A percentile compares a stretch with the other conserved stretches of the same genome.
Conservation (phyloP, 257 asterid genomes). For the Marsdenia floribunda region DNA sequence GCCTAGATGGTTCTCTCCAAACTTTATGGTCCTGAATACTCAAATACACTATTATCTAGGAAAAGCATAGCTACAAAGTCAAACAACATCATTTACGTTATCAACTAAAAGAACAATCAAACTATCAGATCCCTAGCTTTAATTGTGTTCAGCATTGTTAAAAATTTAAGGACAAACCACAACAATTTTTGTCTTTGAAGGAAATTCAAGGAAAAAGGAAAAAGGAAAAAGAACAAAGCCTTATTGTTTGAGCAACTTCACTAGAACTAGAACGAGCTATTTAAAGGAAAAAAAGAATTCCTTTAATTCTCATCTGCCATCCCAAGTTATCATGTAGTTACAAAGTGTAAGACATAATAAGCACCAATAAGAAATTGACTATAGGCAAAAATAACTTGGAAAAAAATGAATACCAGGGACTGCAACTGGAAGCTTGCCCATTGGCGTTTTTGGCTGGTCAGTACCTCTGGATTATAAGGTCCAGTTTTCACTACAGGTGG, state of each 20-base stretch:
- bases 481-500: constrained; percentile 77
- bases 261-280: neutral
- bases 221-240: neutral
- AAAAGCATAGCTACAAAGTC: constrained; percentile 21
- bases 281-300: neutral
- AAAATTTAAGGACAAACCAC: constrained; percentile 4
- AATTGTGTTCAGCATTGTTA: constrained; percentile 2
- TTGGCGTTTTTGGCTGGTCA: constrained; percentile 97
- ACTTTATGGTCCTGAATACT: constrained; percentile 83
- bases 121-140: neutral
- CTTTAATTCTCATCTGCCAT: neutral
- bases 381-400: neutral
- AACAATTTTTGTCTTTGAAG: neutral
- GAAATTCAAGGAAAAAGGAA: neutral
- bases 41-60: constrained; percentile 28
- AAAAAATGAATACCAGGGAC: constrained; percentile 60
- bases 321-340: neutral
- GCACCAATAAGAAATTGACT: neutral
- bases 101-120: neutral
- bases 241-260: neutral
- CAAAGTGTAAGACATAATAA: neutral
- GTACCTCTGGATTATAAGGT: constrained; percentile 84
- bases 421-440: constrained; percentile 97
- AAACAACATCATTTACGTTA: neutral
- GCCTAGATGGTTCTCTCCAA: constrained; percentile 84